These are phyloP conservation scores for Perilla frutescens DNA, from an alignment of 257 asterid species.

Conservation along the genomic window DNA sequence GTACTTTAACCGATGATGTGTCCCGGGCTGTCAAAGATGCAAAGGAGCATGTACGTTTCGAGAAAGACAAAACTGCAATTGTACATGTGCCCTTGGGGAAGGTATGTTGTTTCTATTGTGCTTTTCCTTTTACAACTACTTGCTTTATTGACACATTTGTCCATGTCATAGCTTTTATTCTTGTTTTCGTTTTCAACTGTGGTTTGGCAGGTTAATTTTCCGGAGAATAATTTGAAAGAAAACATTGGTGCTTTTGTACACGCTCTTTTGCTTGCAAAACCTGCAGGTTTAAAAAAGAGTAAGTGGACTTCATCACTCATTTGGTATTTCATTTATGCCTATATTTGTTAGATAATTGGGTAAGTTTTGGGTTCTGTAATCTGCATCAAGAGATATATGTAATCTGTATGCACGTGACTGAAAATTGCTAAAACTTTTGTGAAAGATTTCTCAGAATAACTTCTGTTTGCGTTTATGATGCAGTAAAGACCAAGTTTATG, in stretches of 20 bases:
- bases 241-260: slow-evolving; percentile 90
- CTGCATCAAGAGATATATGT: background rate
- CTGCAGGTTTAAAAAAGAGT: slow-evolving; percentile 95
- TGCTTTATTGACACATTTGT: background rate
- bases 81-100: slow-evolving; percentile 97
- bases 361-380: slow-evolving; percentile 4
- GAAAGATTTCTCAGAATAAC: background rate
- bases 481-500: background rate
- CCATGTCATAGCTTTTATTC: slow-evolving; percentile 8
- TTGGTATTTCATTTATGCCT: background rate
- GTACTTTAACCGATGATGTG: slow-evolving; percentile 84
- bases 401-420: slow-evolving; percentile 10
- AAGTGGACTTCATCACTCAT: slow-evolving; percentile 44
- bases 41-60: slow-evolving; percentile 71
- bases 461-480: slow-evolving; percentile 3
- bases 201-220: slow-evolving; percentile 66
- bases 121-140: background rate
- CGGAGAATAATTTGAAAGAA: slow-evolving; percentile 83
- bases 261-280: slow-evolving; percentile 90
- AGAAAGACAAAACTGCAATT: slow-evolving; percentile 95
- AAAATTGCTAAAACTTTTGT: background rate
- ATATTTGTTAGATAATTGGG: slow-evolving; percentile 12
- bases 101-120: slow-evolving; percentile 51
- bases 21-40: slow-evolving; percentile 76
- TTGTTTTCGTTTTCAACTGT: slow-evolving; percentile 23